These are phyloP conservation scores for Kwoniella pini DNA, from an alignment of 768 basidiomycete genomes.

Conservation along the genomic window DNA sequence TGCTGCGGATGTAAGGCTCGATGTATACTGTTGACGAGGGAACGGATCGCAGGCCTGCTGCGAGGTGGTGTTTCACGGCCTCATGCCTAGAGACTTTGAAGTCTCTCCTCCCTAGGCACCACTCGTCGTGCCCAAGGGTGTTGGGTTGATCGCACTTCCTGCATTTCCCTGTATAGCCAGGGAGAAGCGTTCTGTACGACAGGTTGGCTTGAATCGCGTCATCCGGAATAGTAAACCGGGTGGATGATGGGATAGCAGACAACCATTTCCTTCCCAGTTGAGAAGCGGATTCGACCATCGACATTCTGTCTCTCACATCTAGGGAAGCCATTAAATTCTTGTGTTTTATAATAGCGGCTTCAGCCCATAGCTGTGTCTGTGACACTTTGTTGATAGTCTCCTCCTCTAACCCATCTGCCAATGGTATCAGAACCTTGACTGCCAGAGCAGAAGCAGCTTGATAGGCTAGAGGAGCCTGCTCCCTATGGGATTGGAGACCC, in stretches of 20 bases:
- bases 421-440: too few species aligned
- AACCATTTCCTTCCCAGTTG: slow-evolving; percentile 3
- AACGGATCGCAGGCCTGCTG: not conserved
- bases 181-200: not conserved
- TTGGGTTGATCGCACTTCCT: not conserved
- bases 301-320: not conserved
- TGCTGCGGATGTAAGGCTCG: too few species aligned
- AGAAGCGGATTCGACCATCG: not conserved
- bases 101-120: not conserved
- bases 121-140: not conserved
- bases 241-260: not conserved
- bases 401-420: not conserved
- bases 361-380: too few species aligned
- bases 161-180: not conserved
- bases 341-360: too few species aligned
- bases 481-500: too few species aligned
- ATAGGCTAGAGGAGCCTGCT: too few species aligned
- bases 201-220: not conserved
- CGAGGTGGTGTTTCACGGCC: not conserved
- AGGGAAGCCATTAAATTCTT: too few species aligned
- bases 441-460: too few species aligned
- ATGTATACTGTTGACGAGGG: too few species aligned
- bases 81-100: slow-evolving; percentile 1
- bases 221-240: not conserved
- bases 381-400: not conserved